Conservation (phyloP, 495 filamentous ascomycete genomes). For the Pseudomonodictys pantanalensis region DNA sequence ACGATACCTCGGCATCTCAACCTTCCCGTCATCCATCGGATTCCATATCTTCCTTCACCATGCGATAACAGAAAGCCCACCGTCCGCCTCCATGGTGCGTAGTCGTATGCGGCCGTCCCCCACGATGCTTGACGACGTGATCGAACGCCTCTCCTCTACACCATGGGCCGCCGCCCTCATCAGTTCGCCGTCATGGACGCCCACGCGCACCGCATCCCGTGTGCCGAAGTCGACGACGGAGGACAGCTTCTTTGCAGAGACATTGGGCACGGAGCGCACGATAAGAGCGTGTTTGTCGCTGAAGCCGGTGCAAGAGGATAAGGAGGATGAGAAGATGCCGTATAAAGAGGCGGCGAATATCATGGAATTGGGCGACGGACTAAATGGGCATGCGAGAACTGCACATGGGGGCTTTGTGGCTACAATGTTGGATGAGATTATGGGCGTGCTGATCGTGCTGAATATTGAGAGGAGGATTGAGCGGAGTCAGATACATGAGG, state of each 20-base stretch:
- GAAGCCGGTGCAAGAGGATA: conserved; percentile 32
- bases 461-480: conserved; percentile 42
- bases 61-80: no score
- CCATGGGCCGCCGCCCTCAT: conserved; percentile 59
- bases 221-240: conserved; percentile 45
- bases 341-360: conserved; percentile 33
- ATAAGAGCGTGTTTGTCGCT: conserved; percentile 51
- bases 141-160: conserved; percentile 50
- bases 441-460: conserved; percentile 51
- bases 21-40: no score
- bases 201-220: conserved; percentile 45
- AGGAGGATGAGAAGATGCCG: background rate
- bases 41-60: no score
- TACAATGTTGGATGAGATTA: conserved; percentile 58
- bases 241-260: conserved; percentile 56
- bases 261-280: conserved; percentile 52
- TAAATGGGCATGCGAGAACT: conserved; percentile 58
- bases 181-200: conserved; percentile 40
- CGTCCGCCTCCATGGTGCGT: no score
- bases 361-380: conserved; percentile 51
- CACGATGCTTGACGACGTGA: background rate
- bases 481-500: conserved; percentile 10
- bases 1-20: no score
- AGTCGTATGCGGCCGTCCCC: background rate
- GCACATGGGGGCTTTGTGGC: conserved; percentile 61